phyloP scores from a whole-genome alignment of 495 filamentous ascomycete species.

The Talaromyces ruber region DNA sequence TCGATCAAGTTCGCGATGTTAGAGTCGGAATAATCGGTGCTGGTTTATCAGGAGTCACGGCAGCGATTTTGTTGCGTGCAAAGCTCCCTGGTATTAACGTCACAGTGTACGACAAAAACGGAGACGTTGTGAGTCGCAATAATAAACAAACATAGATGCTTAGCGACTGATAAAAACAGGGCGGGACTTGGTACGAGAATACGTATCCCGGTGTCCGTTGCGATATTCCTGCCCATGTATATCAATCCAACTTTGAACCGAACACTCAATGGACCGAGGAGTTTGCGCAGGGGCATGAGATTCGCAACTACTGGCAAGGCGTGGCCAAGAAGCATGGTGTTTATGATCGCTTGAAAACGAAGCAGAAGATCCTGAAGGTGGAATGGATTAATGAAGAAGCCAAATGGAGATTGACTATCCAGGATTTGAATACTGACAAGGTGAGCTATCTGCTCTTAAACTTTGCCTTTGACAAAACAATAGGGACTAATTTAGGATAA shows the following conservation, averaged over 20 bases:
- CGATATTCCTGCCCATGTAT: slow-evolving; percentile 65
- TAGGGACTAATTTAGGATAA: slow-evolving; percentile 10
- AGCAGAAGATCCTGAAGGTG: slow-evolving; percentile 41
- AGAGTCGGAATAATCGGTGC: slow-evolving; percentile 47
- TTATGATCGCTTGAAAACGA: slow-evolving; percentile 42
- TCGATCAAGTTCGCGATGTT: slow-evolving; percentile 30
- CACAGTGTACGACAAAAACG: slow-evolving; percentile 48
- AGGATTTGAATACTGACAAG: slow-evolving; percentile 24
- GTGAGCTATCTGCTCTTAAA: slow-evolving; percentile 10
- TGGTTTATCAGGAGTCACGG: slow-evolving; percentile 40
- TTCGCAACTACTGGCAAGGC: slow-evolving; percentile 55
- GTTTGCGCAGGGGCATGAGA: slow-evolving; percentile 56
- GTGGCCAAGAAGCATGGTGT: slow-evolving; percentile 54
- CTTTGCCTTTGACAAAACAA: not conserved
- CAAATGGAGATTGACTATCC: slow-evolving; percentile 42
- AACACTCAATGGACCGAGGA: slow-evolving; percentile 59
- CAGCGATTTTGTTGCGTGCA: slow-evolving; percentile 38
- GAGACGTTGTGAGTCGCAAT: slow-evolving; percentile 36
- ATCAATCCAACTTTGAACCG: slow-evolving; percentile 57
- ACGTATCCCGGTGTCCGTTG: slow-evolving; percentile 51
- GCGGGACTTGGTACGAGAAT: slow-evolving; percentile 51
- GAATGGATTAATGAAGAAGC: slow-evolving; percentile 43
- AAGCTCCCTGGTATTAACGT: slow-evolving; percentile 44
- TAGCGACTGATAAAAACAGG: slow-evolving; percentile 15
- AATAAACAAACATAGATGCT: not conserved